Evolutionary conservation across 768 basidiomycete genomes (phyloP), one percentile per base, ranked within the genome.

Genomic region (Suillus ampliporus): DNA sequence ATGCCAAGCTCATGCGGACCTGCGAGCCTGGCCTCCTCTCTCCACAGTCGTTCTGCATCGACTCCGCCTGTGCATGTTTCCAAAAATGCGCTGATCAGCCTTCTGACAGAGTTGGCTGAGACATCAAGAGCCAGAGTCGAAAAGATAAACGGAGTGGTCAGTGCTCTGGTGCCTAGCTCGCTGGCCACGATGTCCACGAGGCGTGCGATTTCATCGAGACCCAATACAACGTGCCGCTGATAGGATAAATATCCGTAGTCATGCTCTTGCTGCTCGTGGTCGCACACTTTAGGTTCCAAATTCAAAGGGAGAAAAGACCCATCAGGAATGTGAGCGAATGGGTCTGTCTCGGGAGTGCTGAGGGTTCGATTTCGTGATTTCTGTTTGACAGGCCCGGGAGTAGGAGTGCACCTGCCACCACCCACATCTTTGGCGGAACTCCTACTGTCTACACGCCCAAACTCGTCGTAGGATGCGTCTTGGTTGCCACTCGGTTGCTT

Each of bases 71-170:
- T 37, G 68, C 89, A 90, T 6, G 86, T 88, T 46, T 82, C 79
- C n/a, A 97, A 76, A 77, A 96, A 98, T 8, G 89, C 78, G n/a
- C 86, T 82, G 64, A 97, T 89, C 59, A 98, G 84, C 56, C 89
- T 81, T 68, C 85, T 89, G 68, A 94, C 87, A 38, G 88, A 85
- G n/a, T 87, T 79, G 7, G 88, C 79, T 47, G 87, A 90, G 46
- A 96, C 82, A 69, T 97, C 95, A 64, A 98, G 86, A 17, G 95
- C 95, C 67, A 90, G 86, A 34, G 86, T 87, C 41, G 92, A 93
- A 80, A 98, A 97, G 65, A 98, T 88, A 77, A 97, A 90, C 23
- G 96, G 95, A 4, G 93, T 94, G 23, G 90, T 89, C 64, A 97
- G 83, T 69, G 89, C 91, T 68, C 91, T 83, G 60, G 85, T 81